phyloP scores from a whole-genome alignment of 345 rosid genomes.

The Toxicodendron radicans region DNA sequence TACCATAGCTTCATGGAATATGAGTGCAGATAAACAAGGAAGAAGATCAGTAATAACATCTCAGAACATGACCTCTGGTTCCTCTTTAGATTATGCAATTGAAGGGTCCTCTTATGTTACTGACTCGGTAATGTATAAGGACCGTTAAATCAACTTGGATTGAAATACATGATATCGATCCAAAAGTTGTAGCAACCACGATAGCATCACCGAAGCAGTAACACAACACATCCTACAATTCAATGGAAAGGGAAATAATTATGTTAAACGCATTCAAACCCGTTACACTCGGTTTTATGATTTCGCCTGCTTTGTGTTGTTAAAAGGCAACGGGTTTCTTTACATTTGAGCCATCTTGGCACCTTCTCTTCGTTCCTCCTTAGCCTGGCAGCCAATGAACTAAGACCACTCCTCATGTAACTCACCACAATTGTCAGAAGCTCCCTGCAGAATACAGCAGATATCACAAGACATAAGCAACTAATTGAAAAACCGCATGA shows the following conservation, averaged over 20 bases:
- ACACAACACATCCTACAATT: background rate
- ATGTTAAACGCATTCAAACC: constrained; percentile 55
- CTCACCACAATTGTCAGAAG: constrained; percentile 41
- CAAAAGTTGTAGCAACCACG: background rate
- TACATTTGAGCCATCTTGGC: constrained; percentile 60
- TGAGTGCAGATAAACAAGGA: no score
- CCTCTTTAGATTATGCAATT: background rate
- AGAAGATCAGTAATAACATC: no score
- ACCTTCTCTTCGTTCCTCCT: constrained; percentile 48
- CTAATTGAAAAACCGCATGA: background rate
- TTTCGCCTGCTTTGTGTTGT: constrained; percentile 59
- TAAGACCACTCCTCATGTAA: constrained; percentile 59
- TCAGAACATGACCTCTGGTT: background rate
- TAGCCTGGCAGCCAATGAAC: constrained; percentile 51
- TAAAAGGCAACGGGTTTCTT: constrained; percentile 59
- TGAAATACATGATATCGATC: background rate
- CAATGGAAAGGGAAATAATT: background rate
- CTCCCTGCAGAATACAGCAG: constrained; percentile 47
- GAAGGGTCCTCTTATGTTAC: no score
- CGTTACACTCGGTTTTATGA: constrained; percentile 42
- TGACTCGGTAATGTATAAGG: no score
- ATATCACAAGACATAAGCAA: background rate
- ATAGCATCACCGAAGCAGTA: background rate
- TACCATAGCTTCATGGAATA: background rate
- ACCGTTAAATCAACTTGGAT: background rate